Base-by-base conservation (phyloP, 352 stramenopile species). In the Phytophthora citrophthora region DNA sequence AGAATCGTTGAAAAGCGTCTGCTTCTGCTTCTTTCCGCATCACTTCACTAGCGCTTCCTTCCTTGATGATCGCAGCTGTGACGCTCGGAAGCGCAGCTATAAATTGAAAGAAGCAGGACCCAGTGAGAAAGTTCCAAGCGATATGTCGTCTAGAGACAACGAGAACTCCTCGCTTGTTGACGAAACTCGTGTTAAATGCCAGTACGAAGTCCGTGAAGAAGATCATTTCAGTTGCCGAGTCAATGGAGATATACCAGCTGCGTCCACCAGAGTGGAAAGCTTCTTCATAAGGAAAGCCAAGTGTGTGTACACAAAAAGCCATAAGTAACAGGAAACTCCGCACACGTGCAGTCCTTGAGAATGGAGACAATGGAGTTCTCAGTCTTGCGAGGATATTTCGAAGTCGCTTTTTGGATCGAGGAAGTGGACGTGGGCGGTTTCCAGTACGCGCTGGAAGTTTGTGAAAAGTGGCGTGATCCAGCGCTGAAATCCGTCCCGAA, bases 171-270 rank as follows among this genome's bases (percentile, higher is more conserved):
- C 62, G 68, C 32, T 74, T 75, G 20, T 83, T 70, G 15, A 76
- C 58, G 23, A 74, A 69, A n/a, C 66, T 69, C 9, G 74, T 83
- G 64, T 85, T 86, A 53, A 85, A 83, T 10, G 61, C 64, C 4
- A 89, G 52, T 27, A 77, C 10, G 4, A 83, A 73, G 20, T 86
- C 67, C 10, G 74, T 20, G 10, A 76, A 29, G 31, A 88, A 85
- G 1, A 77, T 20, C 8, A 58, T 44, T 43, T 83, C 70, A 4
- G 67, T 62, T 7, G 66, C 8, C 0, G 27, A 40, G 18, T 70
- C 54, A 3, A 73, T 2, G 5, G 23, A 46, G n/a, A 60, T 26
- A 11, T 62, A 70, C 34, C 27, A 53, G 0, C 39, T 7, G 7
- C 56, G 16, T 4, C 66, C 47, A 4, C 23, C 40, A 2, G 40